Conservation (phyloP, 371 early-diverging fungal genomes). For the Neoconidiobolus thromboides region DNA sequence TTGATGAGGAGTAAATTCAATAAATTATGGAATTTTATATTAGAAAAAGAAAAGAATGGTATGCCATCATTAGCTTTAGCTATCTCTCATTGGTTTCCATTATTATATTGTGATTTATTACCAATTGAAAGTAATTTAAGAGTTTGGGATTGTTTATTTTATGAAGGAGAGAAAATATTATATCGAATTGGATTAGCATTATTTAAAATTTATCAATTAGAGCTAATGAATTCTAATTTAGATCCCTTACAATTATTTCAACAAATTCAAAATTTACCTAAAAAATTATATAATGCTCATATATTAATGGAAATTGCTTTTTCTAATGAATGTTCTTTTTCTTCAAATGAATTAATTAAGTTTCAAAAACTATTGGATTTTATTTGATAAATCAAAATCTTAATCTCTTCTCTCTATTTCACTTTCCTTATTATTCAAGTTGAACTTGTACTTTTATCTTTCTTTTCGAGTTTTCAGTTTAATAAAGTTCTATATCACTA, state of each 20-base stretch:
- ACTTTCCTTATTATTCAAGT: too few species aligned
- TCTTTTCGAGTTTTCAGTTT: too few species aligned
- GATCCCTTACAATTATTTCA: conserved; percentile 48
- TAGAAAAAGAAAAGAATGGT: conserved; percentile 23
- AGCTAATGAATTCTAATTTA: conserved; percentile 39
- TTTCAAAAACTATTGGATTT: too few species aligned
- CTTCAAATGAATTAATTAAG: too few species aligned
- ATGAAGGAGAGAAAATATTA: conserved; percentile 60
- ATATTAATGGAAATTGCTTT: conserved; percentile 1
- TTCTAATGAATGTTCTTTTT: not conserved
- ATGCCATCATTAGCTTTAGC: conserved; percentile 51
- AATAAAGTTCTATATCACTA: too few species aligned
- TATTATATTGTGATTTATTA: conserved; percentile 53
- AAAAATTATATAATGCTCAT: not conserved
- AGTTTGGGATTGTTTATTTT: conserved; percentile 71
- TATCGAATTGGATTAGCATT: conserved; percentile 62
- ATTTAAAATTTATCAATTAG: conserved; percentile 24
- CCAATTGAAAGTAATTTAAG: conserved; percentile 59
- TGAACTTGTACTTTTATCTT: too few species aligned
- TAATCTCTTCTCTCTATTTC: too few species aligned
- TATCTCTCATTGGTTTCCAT: conserved; percentile 68
- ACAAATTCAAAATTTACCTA: conserved; percentile 18
- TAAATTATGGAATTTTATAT: conserved; percentile 27
- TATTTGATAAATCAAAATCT: too few species aligned
- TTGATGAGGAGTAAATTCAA: conserved; percentile 34